phyloP scores from a whole-genome alignment of 2,329 filamentous ascomycete species.

The Cladosporium sp. region DNA sequence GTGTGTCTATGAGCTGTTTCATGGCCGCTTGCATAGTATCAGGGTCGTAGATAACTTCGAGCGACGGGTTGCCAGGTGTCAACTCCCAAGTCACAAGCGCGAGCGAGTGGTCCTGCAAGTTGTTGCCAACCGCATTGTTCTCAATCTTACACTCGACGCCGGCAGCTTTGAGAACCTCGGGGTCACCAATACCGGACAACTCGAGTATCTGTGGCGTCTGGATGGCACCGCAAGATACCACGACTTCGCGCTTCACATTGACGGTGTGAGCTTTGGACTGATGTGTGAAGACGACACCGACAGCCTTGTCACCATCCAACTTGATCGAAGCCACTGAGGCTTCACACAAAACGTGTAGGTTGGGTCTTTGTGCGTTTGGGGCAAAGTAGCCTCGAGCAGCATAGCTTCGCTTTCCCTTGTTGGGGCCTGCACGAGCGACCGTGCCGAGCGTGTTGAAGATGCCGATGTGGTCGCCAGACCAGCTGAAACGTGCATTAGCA shows the following conservation, averaged over 20 bases:
- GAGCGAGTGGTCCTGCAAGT: conserved; percentile 60
- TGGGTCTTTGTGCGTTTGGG: conserved; percentile 41
- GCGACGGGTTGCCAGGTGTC: conserved; percentile 30
- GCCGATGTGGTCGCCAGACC: conserved; percentile 39
- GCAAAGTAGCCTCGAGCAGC: conserved; percentile 40
- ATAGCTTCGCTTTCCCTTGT: conserved; percentile 39
- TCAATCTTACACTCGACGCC: conserved; percentile 56
- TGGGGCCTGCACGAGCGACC: conserved; percentile 29
- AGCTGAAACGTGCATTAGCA: conserved; percentile 20
- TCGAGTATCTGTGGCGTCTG: conserved; percentile 66
- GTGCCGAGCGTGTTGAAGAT: conserved; percentile 36
- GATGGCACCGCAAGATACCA: conserved; percentile 56
- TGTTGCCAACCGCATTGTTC: conserved; percentile 62
- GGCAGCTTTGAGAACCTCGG: conserved; percentile 52
- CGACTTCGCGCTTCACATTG: conserved; percentile 45
- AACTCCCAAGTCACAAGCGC: conserved; percentile 39
- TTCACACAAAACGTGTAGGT: conserved; percentile 51
- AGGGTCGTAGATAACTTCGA: conserved; percentile 35
- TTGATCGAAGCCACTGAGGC: conserved; percentile 50
- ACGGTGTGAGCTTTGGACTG: conserved; percentile 39
- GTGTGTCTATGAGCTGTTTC: conserved; percentile 36
- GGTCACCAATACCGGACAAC: conserved; percentile 61
- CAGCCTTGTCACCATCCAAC: conserved; percentile 41
- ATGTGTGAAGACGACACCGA: conserved; percentile 46
- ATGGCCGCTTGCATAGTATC: conserved; percentile 36